Evolutionary conservation across 177 flowering plant species (phyloP).

Genomic region (Vitis hybrid): DNA sequence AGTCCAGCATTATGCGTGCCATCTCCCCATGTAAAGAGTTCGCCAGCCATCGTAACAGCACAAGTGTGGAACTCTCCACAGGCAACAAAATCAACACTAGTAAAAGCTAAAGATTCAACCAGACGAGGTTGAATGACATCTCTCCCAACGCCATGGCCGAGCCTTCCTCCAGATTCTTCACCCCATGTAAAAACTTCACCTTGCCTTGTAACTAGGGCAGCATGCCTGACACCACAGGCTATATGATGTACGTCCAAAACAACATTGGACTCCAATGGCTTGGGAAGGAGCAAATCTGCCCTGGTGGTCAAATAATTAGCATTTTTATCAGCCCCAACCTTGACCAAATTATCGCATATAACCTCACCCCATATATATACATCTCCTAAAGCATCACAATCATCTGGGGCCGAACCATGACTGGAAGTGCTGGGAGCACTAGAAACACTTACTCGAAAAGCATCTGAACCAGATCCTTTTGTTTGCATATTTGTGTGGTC

Average conservation of each 20-base stretch:
- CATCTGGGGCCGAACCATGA: conserved; percentile 93
- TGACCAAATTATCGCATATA: conserved; percentile 56
- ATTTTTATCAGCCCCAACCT: conserved; percentile 55
- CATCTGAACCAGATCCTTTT: conserved; percentile 81
- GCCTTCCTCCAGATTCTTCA: conserved; percentile 95
- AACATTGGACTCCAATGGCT: conserved; percentile 76
- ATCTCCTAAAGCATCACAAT: conserved; percentile 92
- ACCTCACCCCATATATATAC: conserved; percentile 98
- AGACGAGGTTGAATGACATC: conserved; percentile 76
- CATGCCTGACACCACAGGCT: conserved; percentile 92
- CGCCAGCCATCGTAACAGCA: conserved; percentile 89
- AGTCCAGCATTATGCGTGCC: conserved; percentile 94
- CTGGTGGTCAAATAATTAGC: conserved; percentile 42
- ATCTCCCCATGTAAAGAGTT: conserved; percentile 97
- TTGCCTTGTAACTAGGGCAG: conserved; percentile 84
- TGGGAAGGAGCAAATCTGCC: conserved; percentile 79
- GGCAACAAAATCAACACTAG: conserved; percentile 68
- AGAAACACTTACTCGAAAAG: conserved; percentile 88
- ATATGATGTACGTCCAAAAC: conserved; percentile 84
- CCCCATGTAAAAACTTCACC: conserved; percentile 98
- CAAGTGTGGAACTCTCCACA: conserved; percentile 96
- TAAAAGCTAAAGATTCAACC: conserved; percentile 67
- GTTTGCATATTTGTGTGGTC: conserved; percentile 85
- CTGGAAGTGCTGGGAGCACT: conserved; percentile 97
- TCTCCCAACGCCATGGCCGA: conserved; percentile 87